Evolutionary conservation across 2,329 filamentous ascomycete species (phyloP).

Genomic region (Ophiostoma sp.): DNA sequence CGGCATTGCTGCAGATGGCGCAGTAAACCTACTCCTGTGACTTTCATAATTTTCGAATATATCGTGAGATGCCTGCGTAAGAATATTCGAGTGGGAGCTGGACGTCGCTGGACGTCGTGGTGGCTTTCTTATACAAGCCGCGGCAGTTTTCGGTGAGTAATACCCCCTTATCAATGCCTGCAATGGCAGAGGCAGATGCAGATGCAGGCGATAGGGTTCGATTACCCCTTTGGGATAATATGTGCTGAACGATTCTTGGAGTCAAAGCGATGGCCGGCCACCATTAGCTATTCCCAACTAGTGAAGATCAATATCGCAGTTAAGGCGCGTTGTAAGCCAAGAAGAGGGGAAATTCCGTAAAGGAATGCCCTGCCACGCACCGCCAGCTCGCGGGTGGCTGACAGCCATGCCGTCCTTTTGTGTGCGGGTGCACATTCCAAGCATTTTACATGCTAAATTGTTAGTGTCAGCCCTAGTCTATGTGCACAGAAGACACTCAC

Average conservation of each 20-base stretch:
- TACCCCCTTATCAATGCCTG: not conserved
- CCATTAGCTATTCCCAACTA: not conserved
- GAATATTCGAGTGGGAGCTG: not conserved
- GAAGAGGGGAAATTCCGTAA: not conserved
- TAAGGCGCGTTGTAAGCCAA: not conserved
- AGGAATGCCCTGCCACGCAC: constrained; percentile 9
- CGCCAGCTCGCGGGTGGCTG: not conserved
- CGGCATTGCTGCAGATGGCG: not conserved
- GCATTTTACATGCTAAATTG: not conserved
- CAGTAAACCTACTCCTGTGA: constrained; percentile 15
- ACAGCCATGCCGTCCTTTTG: not conserved
- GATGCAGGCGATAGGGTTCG: constrained; percentile 7
- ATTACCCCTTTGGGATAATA: constrained; percentile 4
- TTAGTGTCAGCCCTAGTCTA: too few species aligned
- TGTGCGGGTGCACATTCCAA: not conserved
- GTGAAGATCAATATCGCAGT: not conserved
- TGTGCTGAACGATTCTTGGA: not conserved
- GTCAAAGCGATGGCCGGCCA: not conserved
- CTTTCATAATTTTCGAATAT: constrained; percentile 16
- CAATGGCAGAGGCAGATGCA: not conserved
- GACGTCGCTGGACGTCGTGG: not conserved
- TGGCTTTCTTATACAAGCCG: not conserved
- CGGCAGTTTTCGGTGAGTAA: not conserved
- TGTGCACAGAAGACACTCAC: not conserved
- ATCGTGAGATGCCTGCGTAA: not conserved